Base-by-base conservation (phyloP, 805 yeast genomes). In the Wickerhamiella allomyrinae region DNA sequence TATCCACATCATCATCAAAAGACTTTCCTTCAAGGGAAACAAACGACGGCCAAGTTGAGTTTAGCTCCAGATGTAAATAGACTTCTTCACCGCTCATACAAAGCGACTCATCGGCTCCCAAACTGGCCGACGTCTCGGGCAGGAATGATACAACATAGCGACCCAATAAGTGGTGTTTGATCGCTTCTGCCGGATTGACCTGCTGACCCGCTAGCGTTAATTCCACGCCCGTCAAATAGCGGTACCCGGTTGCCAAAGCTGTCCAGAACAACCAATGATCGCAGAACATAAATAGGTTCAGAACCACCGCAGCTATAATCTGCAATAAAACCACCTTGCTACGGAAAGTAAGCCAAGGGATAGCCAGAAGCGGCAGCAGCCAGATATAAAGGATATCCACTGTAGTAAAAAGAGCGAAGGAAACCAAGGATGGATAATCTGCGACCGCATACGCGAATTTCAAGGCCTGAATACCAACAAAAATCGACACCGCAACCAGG, bases 61-160 rank as follows among this genome's bases (percentile, higher is more conserved):
- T 87, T 51, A 85, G 71, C 49, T 77, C 74, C 11, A 91, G 66
- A 6, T 97, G 95, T 46, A 86, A 65, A 25, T 65, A 59, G 22
- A 70, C 54, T 39, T 57, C 53, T 8, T 40, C 31, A 44, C 40
- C 62, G 57, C 41, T 51, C 9, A 66, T 49, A 62, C 98, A 91
- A 46, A 70, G 71, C 4, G 73, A 67, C 22, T 72, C 75, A 39
- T 68, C 73, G 13, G 47, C 45, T 49, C 87, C 85, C 51, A 91
- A 62, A 53, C 69, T 67, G 4, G 93, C 95, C 0, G 93, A 79
- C 35, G 93, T 80, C 60, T 89, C 96, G 0, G 98, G 97, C 27
- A 91, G 65, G 47, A 82, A 81, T 54, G 87, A 81, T 47, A 91
- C 79, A 1, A 87, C 81, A 54, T 83, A 82, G 34, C 76, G 76